Evolutionary conservation across 768 basidiomycete genomes (phyloP).

Genomic region (Phaeolepiota aurea): DNA sequence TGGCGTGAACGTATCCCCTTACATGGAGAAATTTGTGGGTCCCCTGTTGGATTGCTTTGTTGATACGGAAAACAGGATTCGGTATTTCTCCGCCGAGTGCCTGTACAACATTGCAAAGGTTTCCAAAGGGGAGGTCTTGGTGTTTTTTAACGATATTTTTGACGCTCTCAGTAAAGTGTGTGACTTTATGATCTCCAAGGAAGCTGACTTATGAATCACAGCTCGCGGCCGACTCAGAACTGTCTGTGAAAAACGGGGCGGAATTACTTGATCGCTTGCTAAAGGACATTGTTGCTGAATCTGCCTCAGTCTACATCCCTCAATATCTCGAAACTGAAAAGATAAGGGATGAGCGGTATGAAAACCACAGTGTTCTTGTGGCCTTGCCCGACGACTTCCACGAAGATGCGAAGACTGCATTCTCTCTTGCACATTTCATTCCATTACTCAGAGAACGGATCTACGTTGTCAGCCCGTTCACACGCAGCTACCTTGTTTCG

Average conservation of each 20-base stretch:
- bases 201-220: conserved; percentile 21
- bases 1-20: conserved; percentile 86
- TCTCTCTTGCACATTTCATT: conserved; percentile 91
- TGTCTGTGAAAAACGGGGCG: conserved; percentile 97
- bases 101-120: conserved; percentile 98
- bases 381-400: conserved; percentile 46
- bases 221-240: conserved; percentile 93
- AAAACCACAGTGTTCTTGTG: conserved; percentile 53
- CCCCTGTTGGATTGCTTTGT: conserved; percentile 87
- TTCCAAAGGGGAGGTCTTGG: conserved; percentile 91
- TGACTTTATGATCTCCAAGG: conserved; percentile 3
- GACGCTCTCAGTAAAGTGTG: conserved; percentile 93
- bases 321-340: conserved; percentile 77
- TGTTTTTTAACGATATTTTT: conserved; percentile 98
- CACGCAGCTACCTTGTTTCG: conserved; percentile 90
- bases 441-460: conserved; percentile 90
- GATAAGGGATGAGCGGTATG: conserved; percentile 49
- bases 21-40: conserved; percentile 89
- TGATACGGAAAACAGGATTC: conserved; percentile 89
- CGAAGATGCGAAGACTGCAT: conserved; percentile 60
- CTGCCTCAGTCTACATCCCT: conserved; percentile 90
- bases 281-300: conserved; percentile 96
- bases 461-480: conserved; percentile 92
- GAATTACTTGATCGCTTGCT: conserved; percentile 94
- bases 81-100: conserved; percentile 97